Conservation (phyloP, 441 rosid genomes). For the Melastoma candidum region DNA sequence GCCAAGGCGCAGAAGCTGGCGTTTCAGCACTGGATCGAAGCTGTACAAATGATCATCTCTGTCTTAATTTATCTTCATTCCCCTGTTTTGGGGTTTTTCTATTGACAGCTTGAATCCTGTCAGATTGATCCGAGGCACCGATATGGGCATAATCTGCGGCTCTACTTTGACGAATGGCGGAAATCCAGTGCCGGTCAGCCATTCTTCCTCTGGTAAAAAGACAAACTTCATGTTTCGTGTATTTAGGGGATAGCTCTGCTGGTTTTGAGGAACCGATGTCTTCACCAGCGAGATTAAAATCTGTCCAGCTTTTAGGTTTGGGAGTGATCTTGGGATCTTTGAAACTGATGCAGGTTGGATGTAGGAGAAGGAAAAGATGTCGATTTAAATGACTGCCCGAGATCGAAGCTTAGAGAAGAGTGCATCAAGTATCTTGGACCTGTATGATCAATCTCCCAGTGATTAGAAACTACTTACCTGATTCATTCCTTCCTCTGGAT, state of each 20-base stretch:
- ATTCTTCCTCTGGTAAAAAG: slow-evolving; percentile 6
- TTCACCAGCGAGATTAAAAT: too few species aligned
- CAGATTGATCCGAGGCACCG: slow-evolving; percentile 9
- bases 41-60: slow-evolving; percentile 21
- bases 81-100: background rate
- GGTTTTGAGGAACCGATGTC: too few species aligned
- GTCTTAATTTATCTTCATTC: background rate
- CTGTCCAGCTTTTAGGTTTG: background rate
- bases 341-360: slow-evolving; percentile 21
- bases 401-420: slow-evolving; percentile 21
- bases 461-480: background rate
- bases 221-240: background rate
- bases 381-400: slow-evolving; percentile 24
- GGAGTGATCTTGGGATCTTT: background rate
- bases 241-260: too few species aligned
- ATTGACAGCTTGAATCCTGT: background rate
- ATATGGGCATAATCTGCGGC: background rate
- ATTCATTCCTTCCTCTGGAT: background rate
- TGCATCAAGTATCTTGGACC: slow-evolving; percentile 30
- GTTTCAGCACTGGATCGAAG: slow-evolving; percentile 56
- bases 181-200: slow-evolving; percentile 7
- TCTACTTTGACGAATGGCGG: slow-evolving; percentile 5
- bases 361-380: slow-evolving; percentile 26
- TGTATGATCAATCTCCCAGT: slow-evolving; percentile 9
- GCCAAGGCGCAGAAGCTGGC: slow-evolving; percentile 38